phyloP scores from a whole-genome alignment of 2,329 filamentous ascomycete species.

The Microsporum canis region DNA sequence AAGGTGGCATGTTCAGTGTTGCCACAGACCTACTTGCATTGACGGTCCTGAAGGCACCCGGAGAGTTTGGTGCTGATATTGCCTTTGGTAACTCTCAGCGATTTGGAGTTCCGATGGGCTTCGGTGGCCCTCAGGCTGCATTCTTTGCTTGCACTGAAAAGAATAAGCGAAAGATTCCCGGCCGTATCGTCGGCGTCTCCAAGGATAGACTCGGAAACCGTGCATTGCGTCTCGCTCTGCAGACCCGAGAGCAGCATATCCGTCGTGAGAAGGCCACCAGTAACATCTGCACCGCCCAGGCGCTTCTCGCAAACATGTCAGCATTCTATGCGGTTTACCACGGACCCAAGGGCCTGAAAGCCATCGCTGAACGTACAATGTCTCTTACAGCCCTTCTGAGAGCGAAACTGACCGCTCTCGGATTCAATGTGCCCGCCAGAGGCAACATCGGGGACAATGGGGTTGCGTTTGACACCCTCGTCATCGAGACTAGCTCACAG shows the following conservation, averaged over 20 bases:
- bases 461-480: constrained; percentile 69
- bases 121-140: constrained; percentile 87
- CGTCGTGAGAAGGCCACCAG: constrained; percentile 92
- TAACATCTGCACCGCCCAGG: constrained; percentile 94
- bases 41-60: constrained; percentile 76
- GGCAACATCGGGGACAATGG: constrained; percentile 46
- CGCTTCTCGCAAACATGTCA: constrained; percentile 87
- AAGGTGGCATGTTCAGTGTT: constrained; percentile 69
- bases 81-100: constrained; percentile 88
- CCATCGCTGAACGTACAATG: constrained; percentile 69
- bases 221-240: constrained; percentile 72
- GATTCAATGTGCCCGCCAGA: constrained; percentile 51
- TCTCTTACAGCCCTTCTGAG: constrained; percentile 60
- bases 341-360: constrained; percentile 68
- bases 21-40: constrained; percentile 82
- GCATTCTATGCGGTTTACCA: constrained; percentile 93
- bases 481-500: constrained; percentile 47
- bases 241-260: constrained; percentile 94
- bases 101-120: constrained; percentile 84
- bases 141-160: constrained; percentile 90
- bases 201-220: constrained; percentile 76
- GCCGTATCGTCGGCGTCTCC: constrained; percentile 78
- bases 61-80: constrained; percentile 90
- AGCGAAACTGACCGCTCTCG: constrained; percentile 49
- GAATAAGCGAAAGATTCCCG: constrained; percentile 89